These are phyloP conservation scores for Colletotrichum neosansevieriae DNA, from an alignment of 2,329 filamentous ascomycete species.

Conservation along the genomic window DNA sequence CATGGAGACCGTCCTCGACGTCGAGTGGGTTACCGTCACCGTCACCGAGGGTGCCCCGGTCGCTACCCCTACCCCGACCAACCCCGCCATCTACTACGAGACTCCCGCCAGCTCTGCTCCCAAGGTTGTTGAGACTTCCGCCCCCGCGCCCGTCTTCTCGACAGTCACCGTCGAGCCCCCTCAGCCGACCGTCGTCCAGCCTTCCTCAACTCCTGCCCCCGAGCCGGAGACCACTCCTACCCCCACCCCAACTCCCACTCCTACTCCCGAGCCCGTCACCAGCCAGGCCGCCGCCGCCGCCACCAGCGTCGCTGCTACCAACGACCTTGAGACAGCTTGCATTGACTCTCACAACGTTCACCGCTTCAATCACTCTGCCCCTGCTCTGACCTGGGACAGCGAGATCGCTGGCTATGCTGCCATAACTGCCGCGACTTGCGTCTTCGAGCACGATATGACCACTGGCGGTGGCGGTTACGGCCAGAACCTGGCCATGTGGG, in stretches of 20 bases:
- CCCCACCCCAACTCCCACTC: constrained; percentile 33
- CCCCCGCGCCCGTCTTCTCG: constrained; percentile 33
- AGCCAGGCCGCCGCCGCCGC: constrained; percentile 43
- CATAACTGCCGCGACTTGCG: constrained; percentile 73
- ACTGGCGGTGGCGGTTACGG: constrained; percentile 78
- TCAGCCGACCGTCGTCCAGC: constrained; percentile 45
- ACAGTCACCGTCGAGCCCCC: constrained; percentile 35
- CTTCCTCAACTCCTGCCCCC: constrained; percentile 19
- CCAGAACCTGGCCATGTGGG: constrained; percentile 87
- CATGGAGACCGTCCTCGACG: constrained; percentile 55
- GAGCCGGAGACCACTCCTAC: constrained; percentile 38
- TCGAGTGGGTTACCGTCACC: constrained; percentile 58
- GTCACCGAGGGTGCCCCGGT: constrained; percentile 52
- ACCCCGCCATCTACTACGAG: constrained; percentile 28
- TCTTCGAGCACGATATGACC: constrained; percentile 79
- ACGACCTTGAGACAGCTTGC: constrained; percentile 54
- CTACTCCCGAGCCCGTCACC: constrained; percentile 35
- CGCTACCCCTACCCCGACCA: constrained; percentile 41
- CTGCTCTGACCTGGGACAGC: constrained; percentile 73
- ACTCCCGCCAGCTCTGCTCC: constrained; percentile 38
- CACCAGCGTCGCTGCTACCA: constrained; percentile 26
- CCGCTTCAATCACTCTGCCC: constrained; percentile 83
- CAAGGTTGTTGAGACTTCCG: constrained; percentile 13
- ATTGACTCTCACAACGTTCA: constrained; percentile 87
- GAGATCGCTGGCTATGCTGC: constrained; percentile 73